Percentiles rank a stretch among this genome's conserved stretches.
Conservation (phyloP, 208 protist genomes). For the Acanthamoeba triangularis region DNA sequence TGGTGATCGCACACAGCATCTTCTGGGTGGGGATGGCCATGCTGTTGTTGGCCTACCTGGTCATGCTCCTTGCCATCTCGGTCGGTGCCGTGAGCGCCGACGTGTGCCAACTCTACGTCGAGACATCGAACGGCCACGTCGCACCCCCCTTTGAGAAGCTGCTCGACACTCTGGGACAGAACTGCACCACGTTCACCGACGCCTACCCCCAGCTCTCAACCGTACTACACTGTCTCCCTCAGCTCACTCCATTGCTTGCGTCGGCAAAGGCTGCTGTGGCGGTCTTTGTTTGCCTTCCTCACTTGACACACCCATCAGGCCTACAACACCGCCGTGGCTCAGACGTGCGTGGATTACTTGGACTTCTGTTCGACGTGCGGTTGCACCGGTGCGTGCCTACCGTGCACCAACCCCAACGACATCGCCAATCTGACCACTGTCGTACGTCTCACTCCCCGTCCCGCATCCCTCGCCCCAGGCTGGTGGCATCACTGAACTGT, state of each 20-base stretch:
- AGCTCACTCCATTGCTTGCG: too few relatives aligned
- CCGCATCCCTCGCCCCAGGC: too few relatives aligned
- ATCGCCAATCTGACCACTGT: background rate
- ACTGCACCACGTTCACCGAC: background rate
- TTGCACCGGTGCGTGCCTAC: background rate
- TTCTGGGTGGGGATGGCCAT: background rate
- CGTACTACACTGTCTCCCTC: background rate
- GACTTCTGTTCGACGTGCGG: background rate
- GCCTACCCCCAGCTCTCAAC: background rate
- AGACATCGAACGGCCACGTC: background rate
- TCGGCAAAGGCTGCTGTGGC: too few relatives aligned
- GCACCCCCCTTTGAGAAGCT: background rate
- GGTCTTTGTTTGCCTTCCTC: background rate
- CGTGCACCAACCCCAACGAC: background rate
- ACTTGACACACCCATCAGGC: background rate
- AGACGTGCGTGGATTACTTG: background rate
- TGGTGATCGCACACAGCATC: background rate
- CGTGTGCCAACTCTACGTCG: background rate
- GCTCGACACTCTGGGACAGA: background rate
- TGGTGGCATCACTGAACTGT: background rate
- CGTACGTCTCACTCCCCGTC: background rate
- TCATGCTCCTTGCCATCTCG: background rate
- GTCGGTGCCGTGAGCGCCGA: background rate
- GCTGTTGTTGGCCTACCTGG: background rate
- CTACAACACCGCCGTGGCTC: background rate